Evolutionary conservation across 1,284 basidiomycete species (phyloP).

Genomic region (Mycena sp.): DNA sequence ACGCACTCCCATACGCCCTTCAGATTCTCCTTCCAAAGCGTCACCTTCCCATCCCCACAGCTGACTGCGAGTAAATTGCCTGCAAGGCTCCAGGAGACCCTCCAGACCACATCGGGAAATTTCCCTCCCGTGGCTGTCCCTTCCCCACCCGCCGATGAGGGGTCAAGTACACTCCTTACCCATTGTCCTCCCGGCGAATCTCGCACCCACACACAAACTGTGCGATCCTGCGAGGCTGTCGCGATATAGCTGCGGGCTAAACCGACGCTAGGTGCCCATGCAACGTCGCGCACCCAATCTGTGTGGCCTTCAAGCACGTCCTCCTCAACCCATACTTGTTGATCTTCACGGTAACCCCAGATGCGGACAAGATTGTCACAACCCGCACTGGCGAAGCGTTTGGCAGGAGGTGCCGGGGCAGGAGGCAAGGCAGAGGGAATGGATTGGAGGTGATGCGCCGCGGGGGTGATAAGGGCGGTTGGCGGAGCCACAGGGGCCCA

Average conservation of each 20-base stretch:
- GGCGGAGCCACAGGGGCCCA: slow-evolving; percentile 96
- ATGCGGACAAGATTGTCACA: slow-evolving; percentile 97
- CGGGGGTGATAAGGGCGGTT: slow-evolving; percentile 78
- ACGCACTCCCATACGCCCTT: slow-evolving; percentile 97
- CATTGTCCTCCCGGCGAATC: slow-evolving; percentile 82
- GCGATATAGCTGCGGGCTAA: slow-evolving; percentile 95
- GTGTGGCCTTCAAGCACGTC: slow-evolving; percentile 90
- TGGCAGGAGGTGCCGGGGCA: slow-evolving; percentile 60
- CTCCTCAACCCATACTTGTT: slow-evolving; percentile 90
- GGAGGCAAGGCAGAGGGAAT: slow-evolving; percentile 53
- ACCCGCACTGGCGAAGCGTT: slow-evolving; percentile 94
- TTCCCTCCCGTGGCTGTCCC: slow-evolving; percentile 66
- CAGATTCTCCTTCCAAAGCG: slow-evolving; percentile 97
- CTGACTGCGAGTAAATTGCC: slow-evolving; percentile 97
- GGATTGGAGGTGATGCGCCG: slow-evolving; percentile 54
- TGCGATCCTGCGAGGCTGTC: slow-evolving; percentile 94
- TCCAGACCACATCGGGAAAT: slow-evolving; percentile 97
- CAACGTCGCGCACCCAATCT: slow-evolving; percentile 98
- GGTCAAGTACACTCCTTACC: slow-evolving; percentile 88
- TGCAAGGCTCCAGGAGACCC: slow-evolving; percentile 96
- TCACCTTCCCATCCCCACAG: slow-evolving; percentile 98
- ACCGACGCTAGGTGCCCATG: slow-evolving; percentile 97
- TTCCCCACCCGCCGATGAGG: slow-evolving; percentile 60
- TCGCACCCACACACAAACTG: slow-evolving; percentile 96
- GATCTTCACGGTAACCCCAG: slow-evolving; percentile 86